Percentiles rank a stretch among this genome's conserved stretches.
These are phyloP conservation scores for Claviceps sp. DNA, from an alignment of 2,329 filamentous ascomycete species.

Conservation along the genomic window DNA sequence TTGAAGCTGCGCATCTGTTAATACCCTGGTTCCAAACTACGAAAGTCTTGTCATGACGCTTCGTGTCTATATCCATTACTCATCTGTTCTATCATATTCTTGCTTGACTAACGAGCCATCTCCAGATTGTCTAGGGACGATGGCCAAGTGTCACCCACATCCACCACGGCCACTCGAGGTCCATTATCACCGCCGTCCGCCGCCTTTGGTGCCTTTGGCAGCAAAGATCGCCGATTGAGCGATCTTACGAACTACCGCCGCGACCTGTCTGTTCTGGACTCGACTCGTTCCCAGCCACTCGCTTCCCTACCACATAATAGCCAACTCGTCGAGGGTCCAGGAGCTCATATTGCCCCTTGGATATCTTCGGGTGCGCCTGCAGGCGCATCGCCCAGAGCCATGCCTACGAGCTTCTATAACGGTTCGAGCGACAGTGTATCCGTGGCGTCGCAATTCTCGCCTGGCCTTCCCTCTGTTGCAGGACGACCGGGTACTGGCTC, in stretches of 20 bases:
- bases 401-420: conserved; percentile 54
- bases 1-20: neutral
- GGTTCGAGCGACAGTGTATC: conserved; percentile 61
- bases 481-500: conserved; percentile 16
- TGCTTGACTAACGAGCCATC: conserved; percentile 1
- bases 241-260: conserved; percentile 59
- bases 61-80: neutral
- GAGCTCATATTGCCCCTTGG: conserved; percentile 45
- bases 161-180: conserved; percentile 28
- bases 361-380: conserved; percentile 31
- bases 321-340: conserved; percentile 36
- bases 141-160: conserved; percentile 38
- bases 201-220: conserved; percentile 26
- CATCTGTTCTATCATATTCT: neutral
- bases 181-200: conserved; percentile 33
- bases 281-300: conserved; percentile 36
- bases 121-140: conserved; percentile 19
- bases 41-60: neutral
- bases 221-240: conserved; percentile 41
- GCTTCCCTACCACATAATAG: conserved; percentile 30
- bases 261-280: conserved; percentile 56
- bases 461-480: conserved; percentile 43
- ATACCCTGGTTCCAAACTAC: neutral
- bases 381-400: conserved; percentile 20
- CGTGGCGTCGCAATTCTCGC: conserved; percentile 52